Evolutionary conservation across 1,139 yeast genomes (phyloP).

Genomic region (Kazachstania sp.): DNA sequence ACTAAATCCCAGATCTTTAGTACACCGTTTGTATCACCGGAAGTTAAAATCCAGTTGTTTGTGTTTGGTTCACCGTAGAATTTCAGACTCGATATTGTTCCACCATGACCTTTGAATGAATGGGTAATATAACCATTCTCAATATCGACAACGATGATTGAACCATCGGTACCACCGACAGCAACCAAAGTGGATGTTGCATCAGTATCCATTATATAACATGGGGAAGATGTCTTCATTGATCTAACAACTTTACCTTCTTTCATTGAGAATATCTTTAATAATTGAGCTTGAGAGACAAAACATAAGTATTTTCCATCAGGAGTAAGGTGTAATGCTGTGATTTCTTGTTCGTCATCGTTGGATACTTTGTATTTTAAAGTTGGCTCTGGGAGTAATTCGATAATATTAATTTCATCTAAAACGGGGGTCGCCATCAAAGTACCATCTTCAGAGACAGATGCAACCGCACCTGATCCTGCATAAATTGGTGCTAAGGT

Average conservation of each 20-base stretch:
- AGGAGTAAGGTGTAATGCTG: constrained; percentile 67
- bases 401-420: constrained; percentile 67
- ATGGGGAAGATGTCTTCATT: constrained; percentile 65
- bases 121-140: constrained; percentile 86
- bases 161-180: constrained; percentile 93
- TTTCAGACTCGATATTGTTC: constrained; percentile 71
- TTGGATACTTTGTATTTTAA: constrained; percentile 62
- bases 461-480: constrained; percentile 67
- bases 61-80: constrained; percentile 69
- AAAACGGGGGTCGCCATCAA: constrained; percentile 70
- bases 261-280: constrained; percentile 47
- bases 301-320: constrained; percentile 64
- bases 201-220: constrained; percentile 70
- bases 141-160: constrained; percentile 85
- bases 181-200: constrained; percentile 78
- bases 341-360: constrained; percentile 69
- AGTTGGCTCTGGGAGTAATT: constrained; percentile 43
- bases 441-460: constrained; percentile 55
- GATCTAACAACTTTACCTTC: constrained; percentile 43
- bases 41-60: constrained; percentile 67
- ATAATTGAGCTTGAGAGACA: constrained; percentile 76
- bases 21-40: constrained; percentile 81
- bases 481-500: constrained; percentile 70
- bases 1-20: constrained; percentile 89
- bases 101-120: constrained; percentile 87